Base-by-base conservation (phyloP, 768 basidiomycete genomes). In the Cyathus striatus region DNA sequence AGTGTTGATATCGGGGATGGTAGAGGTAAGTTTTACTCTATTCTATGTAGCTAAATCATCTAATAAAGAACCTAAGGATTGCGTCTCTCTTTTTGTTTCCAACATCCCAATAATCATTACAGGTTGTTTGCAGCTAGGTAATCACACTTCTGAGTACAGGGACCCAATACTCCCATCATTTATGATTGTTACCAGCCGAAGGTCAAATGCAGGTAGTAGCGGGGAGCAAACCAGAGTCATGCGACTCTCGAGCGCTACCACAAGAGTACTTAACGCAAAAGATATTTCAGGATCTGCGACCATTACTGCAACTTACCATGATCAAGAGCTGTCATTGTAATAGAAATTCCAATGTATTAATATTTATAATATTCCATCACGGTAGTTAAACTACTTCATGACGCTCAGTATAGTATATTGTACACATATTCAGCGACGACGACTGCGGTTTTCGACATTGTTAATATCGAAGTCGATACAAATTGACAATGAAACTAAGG, bases 21-120 rank as follows among this genome's bases (percentile, higher is more conserved):
- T 74, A 16, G 77, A 78, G 66, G 69, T 69, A 24, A 42, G 54
- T 47, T 6, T n/a, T n/a, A n/a, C 18, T 27, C 23, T 10, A 5
- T 40, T 21, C 7, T 17, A 16, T 17, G 14, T 35, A 23, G 14
- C 12, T 22, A 23, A 16, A 5, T 16, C 23, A 37, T 21, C 26
- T 17, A 23, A 16, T 16, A 4, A 12, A 34, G 41, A 20, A 18
- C 18, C 35, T 23, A 12, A 68, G 63, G 61, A 62, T 43, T 52
- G 52, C 40, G 48, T 63, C 20, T 65, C 66, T 12, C 55, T 70
- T 1, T 58, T 68, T 22, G 69, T 70, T 6, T 65, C 63, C 49
- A 70, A 66, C 40, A 48, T 70, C 18, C 69, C 70, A 0, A 20
- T 37, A 6, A 61, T 70, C 12, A 54, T 70, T 24, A 51, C 63